Percentiles rank a stretch among this genome's conserved stretches.
phyloP scores from a whole-genome alignment of 805 yeast species.

The Candida tibetensis region DNA sequence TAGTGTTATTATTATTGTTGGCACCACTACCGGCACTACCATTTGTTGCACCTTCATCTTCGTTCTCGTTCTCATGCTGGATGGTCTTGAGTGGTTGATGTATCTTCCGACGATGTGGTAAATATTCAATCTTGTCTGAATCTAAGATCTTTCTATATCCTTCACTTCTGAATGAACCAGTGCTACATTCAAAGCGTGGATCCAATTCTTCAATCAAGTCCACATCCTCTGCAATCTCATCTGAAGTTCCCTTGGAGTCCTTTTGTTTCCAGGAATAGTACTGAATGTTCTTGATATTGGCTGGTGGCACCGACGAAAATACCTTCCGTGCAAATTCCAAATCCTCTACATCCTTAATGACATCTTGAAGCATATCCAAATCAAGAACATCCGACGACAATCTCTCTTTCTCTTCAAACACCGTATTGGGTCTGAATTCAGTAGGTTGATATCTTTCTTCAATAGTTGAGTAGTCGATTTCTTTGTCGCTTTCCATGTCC shows the following conservation, averaged over 20 bases:
- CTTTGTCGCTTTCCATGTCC: constrained; percentile 16
- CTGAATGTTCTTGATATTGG: constrained; percentile 36
- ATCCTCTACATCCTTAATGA: constrained; percentile 77
- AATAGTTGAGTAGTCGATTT: constrained; percentile 25
- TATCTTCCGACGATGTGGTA: constrained; percentile 75
- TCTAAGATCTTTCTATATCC: constrained; percentile 77
- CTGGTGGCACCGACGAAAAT: constrained; percentile 19
- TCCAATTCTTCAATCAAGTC: constrained; percentile 28
- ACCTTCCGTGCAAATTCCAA: constrained; percentile 48
- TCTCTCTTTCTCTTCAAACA: constrained; percentile 45
- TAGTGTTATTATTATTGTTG: constrained; percentile 15
- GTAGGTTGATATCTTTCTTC: constrained; percentile 50
- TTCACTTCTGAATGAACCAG: constrained; percentile 68
- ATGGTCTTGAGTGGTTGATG: constrained; percentile 73
- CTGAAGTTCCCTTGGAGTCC: constrained; percentile 26
- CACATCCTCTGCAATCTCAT: constrained; percentile 21
- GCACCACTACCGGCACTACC: constrained; percentile 5
- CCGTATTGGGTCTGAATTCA: constrained; percentile 51
- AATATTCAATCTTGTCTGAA: constrained; percentile 64
- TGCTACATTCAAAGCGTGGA: constrained; percentile 35
- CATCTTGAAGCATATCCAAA: constrained; percentile 47
- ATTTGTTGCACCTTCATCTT: constrained; percentile 2
- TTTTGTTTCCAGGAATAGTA: constrained; percentile 70
- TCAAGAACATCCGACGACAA: constrained; percentile 29
- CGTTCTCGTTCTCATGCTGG: constrained; percentile 58